These are phyloP conservation scores for Aspergillus ochraceus DNA, from an alignment of 2,329 filamentous ascomycete species.

Conservation along the genomic window DNA sequence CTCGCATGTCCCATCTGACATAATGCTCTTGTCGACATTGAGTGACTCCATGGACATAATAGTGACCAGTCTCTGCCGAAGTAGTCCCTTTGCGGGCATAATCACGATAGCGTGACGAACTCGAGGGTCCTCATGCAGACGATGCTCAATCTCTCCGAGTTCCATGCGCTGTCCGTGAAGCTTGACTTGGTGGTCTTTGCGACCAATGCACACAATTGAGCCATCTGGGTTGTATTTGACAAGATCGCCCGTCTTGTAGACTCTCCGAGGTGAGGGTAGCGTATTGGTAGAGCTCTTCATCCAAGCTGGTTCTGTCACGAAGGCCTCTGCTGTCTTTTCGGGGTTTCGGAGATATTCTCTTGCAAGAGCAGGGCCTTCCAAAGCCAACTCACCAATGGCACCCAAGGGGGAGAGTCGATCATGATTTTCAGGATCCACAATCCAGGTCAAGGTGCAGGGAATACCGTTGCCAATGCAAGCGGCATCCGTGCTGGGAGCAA, in stretches of 20 bases:
- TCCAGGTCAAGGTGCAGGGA: conserved; percentile 28
- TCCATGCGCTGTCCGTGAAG: conserved; percentile 66
- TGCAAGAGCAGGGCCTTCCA: conserved; percentile 41
- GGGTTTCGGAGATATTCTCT: conserved; percentile 41
- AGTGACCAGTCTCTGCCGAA: conserved; percentile 47
- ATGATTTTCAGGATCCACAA: conserved; percentile 34
- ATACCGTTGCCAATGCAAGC: conserved; percentile 25
- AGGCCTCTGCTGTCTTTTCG: conserved; percentile 28
- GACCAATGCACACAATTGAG: conserved; percentile 35
- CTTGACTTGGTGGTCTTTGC: conserved; percentile 68
- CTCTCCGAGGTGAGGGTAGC: conserved; percentile 14
- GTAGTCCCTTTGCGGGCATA: conserved; percentile 43
- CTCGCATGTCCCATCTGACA: conserved; percentile 32
- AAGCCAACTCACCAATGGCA: conserved; percentile 33
- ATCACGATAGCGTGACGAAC: conserved; percentile 45
- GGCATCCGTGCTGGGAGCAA: conserved; percentile 23
- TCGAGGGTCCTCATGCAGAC: conserved; percentile 31
- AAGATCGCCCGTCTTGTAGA: conserved; percentile 31
- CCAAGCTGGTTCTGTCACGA: conserved; percentile 32
- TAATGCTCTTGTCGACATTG: conserved; percentile 22
- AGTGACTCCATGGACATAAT: conserved; percentile 41
- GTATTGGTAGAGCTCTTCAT: conserved; percentile 10
- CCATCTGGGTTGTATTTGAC: conserved; percentile 22
- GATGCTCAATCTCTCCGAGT: conserved; percentile 51
- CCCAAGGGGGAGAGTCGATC: conserved; percentile 38